Base-by-base conservation (phyloP, 139 green algal genomes). In the Raphidocelis subcapitata region DNA sequence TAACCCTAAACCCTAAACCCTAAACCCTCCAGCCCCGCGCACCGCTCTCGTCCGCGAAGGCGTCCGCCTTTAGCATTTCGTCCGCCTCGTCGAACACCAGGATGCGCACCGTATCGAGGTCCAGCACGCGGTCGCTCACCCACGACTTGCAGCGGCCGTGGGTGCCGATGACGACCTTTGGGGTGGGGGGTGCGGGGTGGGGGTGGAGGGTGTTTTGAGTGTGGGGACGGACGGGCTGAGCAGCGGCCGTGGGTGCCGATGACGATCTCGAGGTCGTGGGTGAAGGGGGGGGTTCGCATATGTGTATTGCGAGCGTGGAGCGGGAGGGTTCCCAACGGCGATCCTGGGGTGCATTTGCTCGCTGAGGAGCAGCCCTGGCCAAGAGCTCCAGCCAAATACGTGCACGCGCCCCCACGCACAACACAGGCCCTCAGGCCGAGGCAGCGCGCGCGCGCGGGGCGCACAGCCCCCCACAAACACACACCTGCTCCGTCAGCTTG, bases 81-180 rank as follows among this genome's bases (percentile, higher is more conserved):
- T 99, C 96, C 1, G 96, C 96, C 85, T 99, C 96, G 79, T 99
- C 96, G 77, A 99, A 98, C 41, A 99, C 95, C 55, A 99, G 75
- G 55, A 98, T 94, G 16, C 71, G 81, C 21, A 99, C 86, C 46
- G 33, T 33, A 18, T 89, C 79, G 28, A 91, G 54, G 18, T 67
- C 73, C 32, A 99, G 84, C 60, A 92, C 79, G 49, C 91, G 81
- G 77, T 93, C 92, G 51, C 59, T 49, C 46, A 75, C 67, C 75
- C 57, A 99, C 32, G 87, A 86, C 57, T 95, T 95, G 2, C 99
- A 77, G 80, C 88, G 97, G 37, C 96, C 96, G 64, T 97, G 95
- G 28, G 96, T 98, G 65, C 95, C 96, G 12, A 99, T 91, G 10
- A 99, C 80, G 2, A 98, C 85, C 84, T 98, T 92, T 1, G 28